These are phyloP conservation scores for Jatropha multifida DNA, from an alignment of 441 rosid species.

Conservation along the genomic window DNA sequence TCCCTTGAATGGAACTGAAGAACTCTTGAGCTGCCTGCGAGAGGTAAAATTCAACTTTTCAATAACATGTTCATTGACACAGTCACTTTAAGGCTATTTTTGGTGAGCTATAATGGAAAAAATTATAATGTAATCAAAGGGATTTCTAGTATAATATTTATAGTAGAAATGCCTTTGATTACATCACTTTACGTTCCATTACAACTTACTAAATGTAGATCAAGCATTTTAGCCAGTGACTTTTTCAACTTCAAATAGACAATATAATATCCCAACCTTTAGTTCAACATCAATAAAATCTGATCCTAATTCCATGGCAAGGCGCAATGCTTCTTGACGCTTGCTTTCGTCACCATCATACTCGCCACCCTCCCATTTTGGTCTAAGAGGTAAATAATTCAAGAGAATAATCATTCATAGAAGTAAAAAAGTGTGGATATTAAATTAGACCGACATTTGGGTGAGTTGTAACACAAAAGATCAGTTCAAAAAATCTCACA, in stretches of 20 bases:
- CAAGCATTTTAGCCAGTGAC: slow-evolving; percentile 2
- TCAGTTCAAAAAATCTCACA: neutral
- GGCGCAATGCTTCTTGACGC: slow-evolving; percentile 43
- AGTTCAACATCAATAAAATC: slow-evolving; percentile 60
- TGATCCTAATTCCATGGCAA: slow-evolving; percentile 58
- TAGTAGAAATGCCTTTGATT: too few relatives aligned
- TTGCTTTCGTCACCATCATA: slow-evolving; percentile 52
- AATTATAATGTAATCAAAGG: too few relatives aligned
- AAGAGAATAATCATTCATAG: slow-evolving; percentile 1
- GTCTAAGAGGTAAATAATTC: slow-evolving; percentile 33
- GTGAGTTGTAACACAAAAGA: neutral
- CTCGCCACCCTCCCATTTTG: slow-evolving; percentile 64
- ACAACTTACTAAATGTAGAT: neutral
- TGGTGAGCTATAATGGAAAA: too few relatives aligned
- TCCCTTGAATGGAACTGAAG: slow-evolving; percentile 57
- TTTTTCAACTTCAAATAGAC: neutral
- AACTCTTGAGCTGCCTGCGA: slow-evolving; percentile 79
- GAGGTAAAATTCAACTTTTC: slow-evolving; percentile 16
- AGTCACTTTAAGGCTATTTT: neutral
- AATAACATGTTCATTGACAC: neutral
- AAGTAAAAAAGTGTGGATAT: neutral
- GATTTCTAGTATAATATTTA: too few relatives aligned
- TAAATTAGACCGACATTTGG: neutral
- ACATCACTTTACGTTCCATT: too few relatives aligned
- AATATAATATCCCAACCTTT: slow-evolving; percentile 30